A percentile compares a stretch with the other conserved stretches of the same genome.
Evolutionary conservation across 441 rosid species (phyloP).

Genomic region (Dalechampia spathulata): DNA sequence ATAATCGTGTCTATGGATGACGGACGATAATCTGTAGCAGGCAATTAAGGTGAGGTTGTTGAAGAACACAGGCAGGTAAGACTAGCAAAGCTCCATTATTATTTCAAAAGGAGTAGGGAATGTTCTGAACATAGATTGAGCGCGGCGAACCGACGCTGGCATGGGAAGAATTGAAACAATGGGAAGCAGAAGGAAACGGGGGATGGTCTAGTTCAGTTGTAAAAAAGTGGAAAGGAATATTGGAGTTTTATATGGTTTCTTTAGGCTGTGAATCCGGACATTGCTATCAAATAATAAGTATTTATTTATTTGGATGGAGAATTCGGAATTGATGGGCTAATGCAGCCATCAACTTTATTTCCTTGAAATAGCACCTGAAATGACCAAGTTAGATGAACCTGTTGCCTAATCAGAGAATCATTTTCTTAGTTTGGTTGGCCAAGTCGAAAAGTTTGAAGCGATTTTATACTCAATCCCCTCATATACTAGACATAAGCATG

Average conservation of each 20-base stretch:
- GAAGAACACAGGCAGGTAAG: background rate
- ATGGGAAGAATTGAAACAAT: background rate
- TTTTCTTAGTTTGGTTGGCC: background rate
- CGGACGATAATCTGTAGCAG: background rate
- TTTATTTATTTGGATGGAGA: background rate
- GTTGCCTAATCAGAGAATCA: background rate
- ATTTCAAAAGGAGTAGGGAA: background rate
- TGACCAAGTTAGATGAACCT: background rate
- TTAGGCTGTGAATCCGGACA: background rate
- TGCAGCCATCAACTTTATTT: background rate
- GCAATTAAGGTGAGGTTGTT: background rate
- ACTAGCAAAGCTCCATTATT: background rate
- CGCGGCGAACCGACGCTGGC: conserved; percentile 31
- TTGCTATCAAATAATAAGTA: background rate
- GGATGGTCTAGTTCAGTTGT: background rate
- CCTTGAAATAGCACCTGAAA: background rate
- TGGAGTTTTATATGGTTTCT: conserved; percentile 6
- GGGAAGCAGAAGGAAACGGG: background rate
- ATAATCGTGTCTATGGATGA: background rate
- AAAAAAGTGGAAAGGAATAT: background rate
- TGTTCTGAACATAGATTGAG: conserved; percentile 12
- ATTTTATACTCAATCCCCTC: no score
- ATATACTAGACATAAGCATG: no score
- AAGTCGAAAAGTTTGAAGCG: background rate
- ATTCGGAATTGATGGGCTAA: background rate